Evolutionary conservation across 805 yeast genomes (phyloP), one percentile per base, ranked within the genome.

Genomic region (Torulaspora microellipsoides): DNA sequence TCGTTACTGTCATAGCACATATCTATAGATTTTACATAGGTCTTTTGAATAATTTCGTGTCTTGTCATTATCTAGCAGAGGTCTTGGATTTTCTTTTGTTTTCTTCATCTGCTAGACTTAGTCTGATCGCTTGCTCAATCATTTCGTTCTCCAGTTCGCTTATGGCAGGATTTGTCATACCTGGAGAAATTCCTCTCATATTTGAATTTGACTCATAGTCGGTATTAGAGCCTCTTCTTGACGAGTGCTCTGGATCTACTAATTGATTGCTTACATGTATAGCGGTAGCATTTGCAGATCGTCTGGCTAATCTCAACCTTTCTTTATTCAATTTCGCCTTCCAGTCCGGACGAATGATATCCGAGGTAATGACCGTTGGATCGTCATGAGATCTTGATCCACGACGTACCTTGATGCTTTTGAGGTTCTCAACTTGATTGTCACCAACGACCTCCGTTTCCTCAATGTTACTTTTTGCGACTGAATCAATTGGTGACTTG

Each of bases 251-350:
- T 1, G 59, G 59, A 27, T 66, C 70, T 12, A 83, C 70, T 27
- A 88, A 60, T 55, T 87, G 74, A 44, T 89, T 88, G 10, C 95
- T 80, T 2, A 95, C 90, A 65, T 91, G 98, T 31, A 91, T 77
- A 0, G 96, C 96, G 28, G 87, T 86, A 0, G 98, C 98, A 11
- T 95, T 87, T 0, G 97, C 97, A 0, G 96, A 82, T 56, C 88
- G 76, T 45, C 95, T 76, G 0, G 95, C 96, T 29, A 88, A 67
- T 51, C 81, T 81, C 46, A 81, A 75, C 40, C 90, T 76, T 4
- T 96, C 95, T 39, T 78, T 72, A 8, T 74, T 70, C 37, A 91
- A 73, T 50, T 80, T 84, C 14, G 72, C 66, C 55, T 86, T 89
- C 99, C 99, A 91, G 58, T 87, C 96, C 1, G 99, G 98, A 40